A percentile compares a stretch with the other conserved stretches of the same genome.
These are phyloP conservation scores for Bombardia bombarda DNA, from an alignment of 495 filamentous ascomycete genomes.

Conservation along the genomic window DNA sequence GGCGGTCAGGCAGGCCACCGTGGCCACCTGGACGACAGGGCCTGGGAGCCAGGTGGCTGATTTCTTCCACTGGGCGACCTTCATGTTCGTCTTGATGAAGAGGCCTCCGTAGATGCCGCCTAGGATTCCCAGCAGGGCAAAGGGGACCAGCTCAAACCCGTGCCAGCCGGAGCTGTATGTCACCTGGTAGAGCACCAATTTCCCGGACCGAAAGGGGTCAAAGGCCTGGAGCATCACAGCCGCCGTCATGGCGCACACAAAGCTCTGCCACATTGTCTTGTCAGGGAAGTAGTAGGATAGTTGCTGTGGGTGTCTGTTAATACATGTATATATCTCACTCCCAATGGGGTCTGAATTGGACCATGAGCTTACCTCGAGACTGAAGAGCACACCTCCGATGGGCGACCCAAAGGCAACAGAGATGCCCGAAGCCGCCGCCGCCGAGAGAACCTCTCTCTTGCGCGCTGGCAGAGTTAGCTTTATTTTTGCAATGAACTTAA, in stretches of 20 bases:
- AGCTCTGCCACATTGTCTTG: conserved; percentile 99
- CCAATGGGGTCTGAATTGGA: not conserved
- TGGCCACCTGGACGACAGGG: conserved; percentile 68
- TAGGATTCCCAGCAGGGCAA: conserved; percentile 75
- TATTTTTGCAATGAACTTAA: too few species aligned
- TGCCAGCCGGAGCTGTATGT: conserved; percentile 92
- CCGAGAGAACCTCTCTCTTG: conserved; percentile 92
- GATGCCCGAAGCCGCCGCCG: conserved; percentile 88
- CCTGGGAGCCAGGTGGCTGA: conserved; percentile 48
- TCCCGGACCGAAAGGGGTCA: conserved; percentile 92
- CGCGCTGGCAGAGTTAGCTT: too few species aligned
- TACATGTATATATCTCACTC: too few species aligned
- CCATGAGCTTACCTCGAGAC: conserved; percentile 58
- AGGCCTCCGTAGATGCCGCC: conserved; percentile 90
- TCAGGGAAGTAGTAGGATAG: conserved; percentile 98
- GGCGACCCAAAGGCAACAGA: conserved; percentile 97
- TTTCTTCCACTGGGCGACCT: conserved; percentile 73
- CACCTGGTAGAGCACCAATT: conserved; percentile 94
- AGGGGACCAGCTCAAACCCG: conserved; percentile 87
- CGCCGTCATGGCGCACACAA: conserved; percentile 97
- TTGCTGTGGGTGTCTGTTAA: conserved; percentile 38
- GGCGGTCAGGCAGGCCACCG: conserved; percentile 70
- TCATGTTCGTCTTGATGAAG: conserved; percentile 93
- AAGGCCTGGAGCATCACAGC: conserved; percentile 87
- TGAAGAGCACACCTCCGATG: conserved; percentile 89